A percentile compares a stretch with the other conserved stretches of the same genome.
Conservation (phyloP, 2,329 filamentous ascomycete species). For the Pseudogymnoascus sp. region DNA sequence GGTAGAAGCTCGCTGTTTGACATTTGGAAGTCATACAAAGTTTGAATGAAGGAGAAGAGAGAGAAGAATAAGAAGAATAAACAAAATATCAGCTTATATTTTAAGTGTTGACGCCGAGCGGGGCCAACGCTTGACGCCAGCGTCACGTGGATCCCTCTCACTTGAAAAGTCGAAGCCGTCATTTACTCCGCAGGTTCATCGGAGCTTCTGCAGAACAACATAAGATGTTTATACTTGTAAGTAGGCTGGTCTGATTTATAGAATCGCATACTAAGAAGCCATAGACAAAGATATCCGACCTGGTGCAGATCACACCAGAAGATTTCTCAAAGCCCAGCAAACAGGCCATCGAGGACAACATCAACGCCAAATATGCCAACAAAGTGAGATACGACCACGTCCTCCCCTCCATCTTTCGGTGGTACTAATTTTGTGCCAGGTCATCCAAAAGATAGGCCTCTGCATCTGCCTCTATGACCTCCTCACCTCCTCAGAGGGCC, state of each 20-base stretch:
- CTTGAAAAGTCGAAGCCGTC: background rate
- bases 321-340: constrained; percentile 79
- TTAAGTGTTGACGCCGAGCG: background rate
- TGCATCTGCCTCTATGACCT: constrained; percentile 92
- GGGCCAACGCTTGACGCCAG: background rate
- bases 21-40: background rate
- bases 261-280: constrained; percentile 11
- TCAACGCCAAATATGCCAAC: constrained; percentile 95
- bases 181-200: background rate
- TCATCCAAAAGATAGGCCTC: constrained; percentile 88
- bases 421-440: constrained; percentile 34
- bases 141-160: background rate
- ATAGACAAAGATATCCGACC: constrained; percentile 86
- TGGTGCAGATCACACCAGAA: constrained; percentile 84
- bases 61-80: background rate
- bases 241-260: constrained; percentile 17
- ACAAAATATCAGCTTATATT: background rate
- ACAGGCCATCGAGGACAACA: constrained; percentile 87
- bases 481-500: constrained; percentile 78
- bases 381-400: constrained; percentile 46
- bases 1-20: background rate
- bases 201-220: background rate
- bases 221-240: constrained; percentile 43
- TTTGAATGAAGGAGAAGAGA: background rate
- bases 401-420: background rate